Evolutionary conservation across 225 moss, liverwort and hornwort species (phyloP).

Genomic region (Pseudisothecium myosuroides): DNA sequence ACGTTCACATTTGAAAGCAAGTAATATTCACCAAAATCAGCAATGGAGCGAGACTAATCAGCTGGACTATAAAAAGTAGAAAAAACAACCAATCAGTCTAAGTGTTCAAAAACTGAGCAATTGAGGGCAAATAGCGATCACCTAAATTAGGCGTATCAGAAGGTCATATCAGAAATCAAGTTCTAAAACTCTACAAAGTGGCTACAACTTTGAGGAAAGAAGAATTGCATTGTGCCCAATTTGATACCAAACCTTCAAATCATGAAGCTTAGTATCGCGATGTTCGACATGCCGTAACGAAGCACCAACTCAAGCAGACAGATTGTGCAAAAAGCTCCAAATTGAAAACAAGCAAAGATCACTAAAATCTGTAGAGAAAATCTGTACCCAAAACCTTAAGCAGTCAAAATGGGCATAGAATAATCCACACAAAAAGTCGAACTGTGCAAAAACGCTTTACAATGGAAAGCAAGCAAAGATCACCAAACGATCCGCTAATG

Average conservation of each 20-base stretch:
- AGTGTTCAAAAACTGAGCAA: neutral
- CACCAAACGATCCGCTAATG: neutral
- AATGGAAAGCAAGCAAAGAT: neutral
- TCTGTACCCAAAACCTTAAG: neutral
- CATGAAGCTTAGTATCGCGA: neutral
- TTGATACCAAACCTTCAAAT: neutral
- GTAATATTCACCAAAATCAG: neutral
- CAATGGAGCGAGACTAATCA: neutral
- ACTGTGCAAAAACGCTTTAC: neutral
- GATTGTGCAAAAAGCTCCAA: neutral
- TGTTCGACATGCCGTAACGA: neutral
- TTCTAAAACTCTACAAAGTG: neutral
- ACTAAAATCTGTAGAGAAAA: neutral
- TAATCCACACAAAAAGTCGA: neutral
- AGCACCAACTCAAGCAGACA: neutral
- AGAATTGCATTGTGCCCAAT: neutral
- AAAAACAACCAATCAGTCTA: neutral
- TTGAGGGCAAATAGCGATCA: neutral
- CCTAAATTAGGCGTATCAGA: neutral
- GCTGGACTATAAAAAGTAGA: neutral
- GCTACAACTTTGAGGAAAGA: neutral
- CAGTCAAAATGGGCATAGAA: neutral
- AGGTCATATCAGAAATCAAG: neutral
- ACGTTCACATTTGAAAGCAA: neutral
- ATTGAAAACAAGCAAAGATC: neutral